Percentiles rank a stretch among this genome's conserved stretches.
phyloP scores from a whole-genome alignment of 2,329 filamentous ascomycete species.

The Fusarium pilosicola region DNA sequence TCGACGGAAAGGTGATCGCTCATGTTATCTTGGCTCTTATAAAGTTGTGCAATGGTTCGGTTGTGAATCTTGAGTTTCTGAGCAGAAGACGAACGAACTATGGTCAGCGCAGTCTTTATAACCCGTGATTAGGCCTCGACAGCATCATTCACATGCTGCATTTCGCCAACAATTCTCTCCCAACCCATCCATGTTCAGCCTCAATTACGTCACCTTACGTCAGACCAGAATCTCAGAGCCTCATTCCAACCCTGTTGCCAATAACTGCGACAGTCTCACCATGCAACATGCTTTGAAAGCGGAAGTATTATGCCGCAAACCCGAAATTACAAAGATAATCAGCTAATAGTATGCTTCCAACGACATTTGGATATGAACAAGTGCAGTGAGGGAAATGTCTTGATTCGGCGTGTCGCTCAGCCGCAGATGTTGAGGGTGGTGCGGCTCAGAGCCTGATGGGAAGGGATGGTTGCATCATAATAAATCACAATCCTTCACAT shows the following conservation, averaged over 20 bases:
- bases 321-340: neutral
- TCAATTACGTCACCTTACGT: neutral
- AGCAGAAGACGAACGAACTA: no score
- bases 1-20: neutral
- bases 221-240: neutral
- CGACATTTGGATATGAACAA: neutral
- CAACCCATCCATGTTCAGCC: neutral
- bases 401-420: neutral
- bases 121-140: neutral
- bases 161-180: neutral
- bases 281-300: neutral
- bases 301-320: neutral
- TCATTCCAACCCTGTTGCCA: neutral
- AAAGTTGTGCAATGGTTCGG: rapidly evolving
- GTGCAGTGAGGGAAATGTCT: neutral
- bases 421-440: neutral
- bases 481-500: neutral
- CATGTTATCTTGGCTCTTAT: neutral
- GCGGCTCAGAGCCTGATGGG: neutral
- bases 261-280: neutral
- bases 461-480: neutral
- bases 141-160: neutral
- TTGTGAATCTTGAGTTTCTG: rapidly evolving
- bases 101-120: neutral
- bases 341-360: neutral